Evolutionary conservation across 148 eudicot species (phyloP).

Genomic region (Linanthus parryae): DNA sequence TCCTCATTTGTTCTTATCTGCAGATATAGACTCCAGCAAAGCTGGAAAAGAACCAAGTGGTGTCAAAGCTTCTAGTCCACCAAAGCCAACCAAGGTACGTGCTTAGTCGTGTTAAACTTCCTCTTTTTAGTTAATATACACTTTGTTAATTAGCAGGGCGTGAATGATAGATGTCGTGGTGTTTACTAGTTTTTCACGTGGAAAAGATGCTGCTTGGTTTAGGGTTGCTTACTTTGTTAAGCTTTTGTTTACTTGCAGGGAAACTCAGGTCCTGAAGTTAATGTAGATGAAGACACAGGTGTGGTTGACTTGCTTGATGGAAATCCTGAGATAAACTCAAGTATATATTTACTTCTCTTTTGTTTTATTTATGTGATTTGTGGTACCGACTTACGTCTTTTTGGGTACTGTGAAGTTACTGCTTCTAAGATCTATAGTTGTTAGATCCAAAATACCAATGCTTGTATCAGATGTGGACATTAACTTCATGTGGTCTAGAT

Average conservation of each 20-base stretch:
- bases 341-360: too few species aligned
- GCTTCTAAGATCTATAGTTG: too few species aligned
- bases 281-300: slow-evolving; percentile 23
- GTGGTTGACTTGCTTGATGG: slow-evolving; percentile 18
- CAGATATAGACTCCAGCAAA: slow-evolving; percentile 24
- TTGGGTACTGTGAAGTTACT: too few species aligned
- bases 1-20: not conserved
- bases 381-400: too few species aligned
- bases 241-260: slow-evolving; percentile 22
- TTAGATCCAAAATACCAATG: too few species aligned
- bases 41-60: slow-evolving; percentile 21
- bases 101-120: not conserved
- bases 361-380: too few species aligned
- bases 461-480: too few species aligned
- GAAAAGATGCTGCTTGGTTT: not conserved
- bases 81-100: slow-evolving; percentile 19
- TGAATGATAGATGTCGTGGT: too few species aligned
- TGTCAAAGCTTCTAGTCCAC: slow-evolving; percentile 21
- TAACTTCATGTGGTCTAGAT: too few species aligned
- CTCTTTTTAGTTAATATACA: not conserved
- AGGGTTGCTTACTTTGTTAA: not conserved
- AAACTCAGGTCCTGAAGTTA: slow-evolving; percentile 16
- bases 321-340: slow-evolving; percentile 37
- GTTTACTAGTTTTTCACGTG: slow-evolving; percentile 6
- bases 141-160: not conserved